Percentiles rank a stretch among this genome's conserved stretches.
These are phyloP conservation scores for Ilyonectria mors-panacis DNA, from an alignment of 2,329 filamentous ascomycete genomes.

Conservation along the genomic window DNA sequence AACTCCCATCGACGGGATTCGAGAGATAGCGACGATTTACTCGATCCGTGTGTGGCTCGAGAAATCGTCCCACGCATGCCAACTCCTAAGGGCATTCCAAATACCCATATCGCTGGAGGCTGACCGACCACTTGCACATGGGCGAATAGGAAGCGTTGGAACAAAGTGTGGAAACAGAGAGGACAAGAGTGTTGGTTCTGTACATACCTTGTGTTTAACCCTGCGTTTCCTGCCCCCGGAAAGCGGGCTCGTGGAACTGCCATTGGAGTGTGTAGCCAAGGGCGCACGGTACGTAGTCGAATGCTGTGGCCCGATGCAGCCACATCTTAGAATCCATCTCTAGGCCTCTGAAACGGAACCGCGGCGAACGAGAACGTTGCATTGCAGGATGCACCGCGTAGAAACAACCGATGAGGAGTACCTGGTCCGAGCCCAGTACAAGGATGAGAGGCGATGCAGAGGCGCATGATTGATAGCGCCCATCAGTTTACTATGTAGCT, in stretches of 20 bases:
- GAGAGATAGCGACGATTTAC: background rate
- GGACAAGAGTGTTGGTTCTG: background rate
- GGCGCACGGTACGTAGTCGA: slow-evolving; percentile 12
- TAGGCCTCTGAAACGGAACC: slow-evolving; percentile 24
- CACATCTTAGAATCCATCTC: slow-evolving; percentile 30
- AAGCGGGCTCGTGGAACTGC: background rate
- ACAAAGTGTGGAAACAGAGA: background rate
- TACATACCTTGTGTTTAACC: background rate
- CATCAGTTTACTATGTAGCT: slow-evolving; percentile 1
- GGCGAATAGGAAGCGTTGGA: background rate
- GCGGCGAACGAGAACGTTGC: slow-evolving; percentile 22
- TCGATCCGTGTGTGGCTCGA: background rate
- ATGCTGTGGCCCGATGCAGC: slow-evolving; percentile 34
- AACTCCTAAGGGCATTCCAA: background rate
- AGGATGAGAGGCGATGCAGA: background rate
- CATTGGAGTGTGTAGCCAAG: slow-evolving; percentile 1
- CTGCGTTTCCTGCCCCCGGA: slow-evolving; percentile 4
- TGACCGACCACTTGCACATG: background rate
- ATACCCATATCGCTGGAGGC: background rate
- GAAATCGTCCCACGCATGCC: background rate
- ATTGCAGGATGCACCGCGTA: slow-evolving; percentile 28
- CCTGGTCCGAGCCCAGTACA: slow-evolving; percentile 2
- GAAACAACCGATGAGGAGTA: slow-evolving; percentile 25
- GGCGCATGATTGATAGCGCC: background rate
- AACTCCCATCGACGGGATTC: no score